A percentile compares a stretch with the other conserved stretches of the same genome.
phyloP scores from a whole-genome alignment of 768 basidiomycete species.

The Lactarius sanguifluus region DNA sequence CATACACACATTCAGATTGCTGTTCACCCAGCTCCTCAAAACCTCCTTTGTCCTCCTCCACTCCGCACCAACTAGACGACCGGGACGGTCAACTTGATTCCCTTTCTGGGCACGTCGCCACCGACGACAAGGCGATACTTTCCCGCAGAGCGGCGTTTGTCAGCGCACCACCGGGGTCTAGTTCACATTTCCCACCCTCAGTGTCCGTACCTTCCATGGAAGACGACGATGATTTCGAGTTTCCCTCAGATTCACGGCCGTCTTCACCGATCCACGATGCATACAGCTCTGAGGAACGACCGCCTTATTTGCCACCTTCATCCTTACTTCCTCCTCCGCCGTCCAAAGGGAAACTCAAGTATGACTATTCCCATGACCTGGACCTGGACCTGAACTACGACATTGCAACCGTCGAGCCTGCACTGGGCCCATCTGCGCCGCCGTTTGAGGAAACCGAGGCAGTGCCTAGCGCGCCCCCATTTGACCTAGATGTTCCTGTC shows the following conservation, averaged over 20 bases:
- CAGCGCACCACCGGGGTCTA: slow-evolving; percentile 19
- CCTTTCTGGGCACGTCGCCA: slow-evolving; percentile 38
- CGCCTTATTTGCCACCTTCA: slow-evolving; percentile 24
- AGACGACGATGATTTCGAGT: slow-evolving; percentile 16
- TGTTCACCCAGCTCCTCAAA: slow-evolving; percentile 14
- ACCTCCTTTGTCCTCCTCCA: not conserved
- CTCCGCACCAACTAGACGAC: not conserved
- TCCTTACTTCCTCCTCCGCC: slow-evolving; percentile 28
- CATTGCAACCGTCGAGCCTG: slow-evolving; percentile 16
- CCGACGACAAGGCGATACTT: slow-evolving; percentile 39
- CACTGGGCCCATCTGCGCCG: slow-evolving; percentile 23
- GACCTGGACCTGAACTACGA: slow-evolving; percentile 14
- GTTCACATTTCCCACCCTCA: not conserved
- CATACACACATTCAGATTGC: slow-evolving; percentile 5
- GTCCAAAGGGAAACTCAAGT: slow-evolving; percentile 25
- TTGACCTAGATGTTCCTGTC: slow-evolving; percentile 14
- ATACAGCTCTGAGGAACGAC: slow-evolving; percentile 11
- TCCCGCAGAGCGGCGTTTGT: slow-evolving; percentile 36
- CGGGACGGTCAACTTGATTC: slow-evolving; percentile 2
- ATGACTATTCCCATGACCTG: slow-evolving; percentile 23
- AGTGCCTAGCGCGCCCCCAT: slow-evolving; percentile 21
- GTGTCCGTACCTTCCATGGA: slow-evolving; percentile 23
- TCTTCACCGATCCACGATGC: slow-evolving; percentile 11
- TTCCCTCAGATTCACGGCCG: not conserved
- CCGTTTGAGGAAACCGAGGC: slow-evolving; percentile 24